Percentiles rank a stretch among this genome's conserved stretches.
Conservation (phyloP, 371 early-diverging fungal species). For the Rhizopus arrhizus region DNA sequence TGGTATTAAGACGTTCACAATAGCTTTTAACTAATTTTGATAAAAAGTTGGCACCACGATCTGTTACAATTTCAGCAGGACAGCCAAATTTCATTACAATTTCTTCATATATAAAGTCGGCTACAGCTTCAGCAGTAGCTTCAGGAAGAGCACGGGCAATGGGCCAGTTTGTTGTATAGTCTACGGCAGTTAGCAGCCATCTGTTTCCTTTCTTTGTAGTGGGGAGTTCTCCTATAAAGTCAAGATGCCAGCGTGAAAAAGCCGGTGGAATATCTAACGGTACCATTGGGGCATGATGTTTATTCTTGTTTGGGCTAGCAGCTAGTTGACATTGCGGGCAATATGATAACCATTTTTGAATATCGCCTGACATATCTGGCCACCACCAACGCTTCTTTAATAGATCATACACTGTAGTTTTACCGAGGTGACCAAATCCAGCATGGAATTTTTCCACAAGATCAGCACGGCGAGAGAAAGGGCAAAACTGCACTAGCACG, state of each 20-base stretch:
- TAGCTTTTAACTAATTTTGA: background rate
- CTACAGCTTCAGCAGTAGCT: conserved; percentile 28
- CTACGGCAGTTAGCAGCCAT: conserved; percentile 40
- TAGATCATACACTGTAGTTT: no score
- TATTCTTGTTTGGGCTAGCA: no score
- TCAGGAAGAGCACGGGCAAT: conserved; percentile 24
- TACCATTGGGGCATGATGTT: no score
- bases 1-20: background rate
- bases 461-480: no score
- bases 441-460: no score
- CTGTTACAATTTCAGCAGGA: conserved; percentile 29
- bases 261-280: no score
- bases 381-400: no score
- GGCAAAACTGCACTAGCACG: no score
- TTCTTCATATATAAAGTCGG: conserved; percentile 34
- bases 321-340: no score
- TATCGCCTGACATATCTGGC: no score
- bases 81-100: conserved; percentile 39
- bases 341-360: no score
- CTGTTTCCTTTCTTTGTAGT: conserved; percentile 19
- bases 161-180: conserved; percentile 46
- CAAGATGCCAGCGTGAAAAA: conserved; percentile 19
- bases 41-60: conserved; percentile 29
- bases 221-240: conserved; percentile 32
- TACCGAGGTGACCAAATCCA: no score